Evolutionary conservation across 129 eudicot genomes (phyloP).

Genomic region (Gnaphalium uliginosum): DNA sequence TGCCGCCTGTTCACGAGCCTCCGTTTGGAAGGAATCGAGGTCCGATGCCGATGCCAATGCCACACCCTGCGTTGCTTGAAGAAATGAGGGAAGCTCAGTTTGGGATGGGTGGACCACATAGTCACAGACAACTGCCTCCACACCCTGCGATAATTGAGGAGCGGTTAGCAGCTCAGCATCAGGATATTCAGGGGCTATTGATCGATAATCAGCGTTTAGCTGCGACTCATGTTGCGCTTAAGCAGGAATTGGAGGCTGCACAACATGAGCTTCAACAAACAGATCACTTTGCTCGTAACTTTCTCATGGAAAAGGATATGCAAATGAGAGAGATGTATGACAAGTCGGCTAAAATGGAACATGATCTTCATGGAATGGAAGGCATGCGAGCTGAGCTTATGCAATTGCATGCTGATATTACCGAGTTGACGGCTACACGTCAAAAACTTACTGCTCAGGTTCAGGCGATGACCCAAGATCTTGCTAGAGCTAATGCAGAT

Average conservation of each 20-base stretch:
- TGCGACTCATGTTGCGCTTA: constrained; percentile 95
- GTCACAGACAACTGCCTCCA: constrained; percentile 71
- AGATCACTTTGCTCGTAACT: constrained; percentile 58
- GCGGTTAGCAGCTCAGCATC: constrained; percentile 70
- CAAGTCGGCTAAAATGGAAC: constrained; percentile 82
- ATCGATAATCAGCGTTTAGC: constrained; percentile 87
- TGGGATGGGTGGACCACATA: constrained; percentile 39
- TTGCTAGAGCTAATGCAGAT: constrained; percentile 65
- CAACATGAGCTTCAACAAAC: constrained; percentile 76
- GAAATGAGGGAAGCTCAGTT: constrained; percentile 82
- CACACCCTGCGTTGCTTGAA: constrained; percentile 79
- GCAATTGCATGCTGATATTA: constrained; percentile 62
- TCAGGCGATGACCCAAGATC: constrained; percentile 83
- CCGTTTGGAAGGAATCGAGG: constrained; percentile 60
- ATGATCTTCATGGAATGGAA: constrained; percentile 70
- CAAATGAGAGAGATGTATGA: constrained; percentile 85
- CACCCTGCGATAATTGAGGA: constrained; percentile 88
- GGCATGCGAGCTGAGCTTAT: constrained; percentile 80
- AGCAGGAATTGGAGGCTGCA: constrained; percentile 78
- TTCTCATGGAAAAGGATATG: constrained; percentile 71
- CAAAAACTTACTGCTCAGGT: constrained; percentile 75
- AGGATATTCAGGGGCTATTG: constrained; percentile 75
- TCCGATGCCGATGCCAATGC: constrained; percentile 46
- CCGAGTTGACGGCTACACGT: constrained; percentile 67
- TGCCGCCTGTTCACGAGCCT: constrained; percentile 56